Conservation (phyloP, 2,329 filamentous ascomycete genomes). For the Arthrobotrys musiformis region DNA sequence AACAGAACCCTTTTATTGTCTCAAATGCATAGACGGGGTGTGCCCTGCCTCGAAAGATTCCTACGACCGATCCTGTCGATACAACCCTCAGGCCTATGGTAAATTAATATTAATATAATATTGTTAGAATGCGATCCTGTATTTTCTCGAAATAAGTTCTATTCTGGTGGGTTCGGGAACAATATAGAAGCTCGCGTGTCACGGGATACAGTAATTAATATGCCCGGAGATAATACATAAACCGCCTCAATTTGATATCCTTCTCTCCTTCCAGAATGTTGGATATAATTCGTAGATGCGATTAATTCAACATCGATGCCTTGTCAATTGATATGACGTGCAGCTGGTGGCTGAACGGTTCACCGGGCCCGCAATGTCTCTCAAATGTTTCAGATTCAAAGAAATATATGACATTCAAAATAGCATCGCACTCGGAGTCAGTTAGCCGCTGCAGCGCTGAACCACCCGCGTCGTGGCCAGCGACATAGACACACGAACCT, state of each 20-base stretch:
- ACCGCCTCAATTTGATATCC: background rate
- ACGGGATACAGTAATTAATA: background rate
- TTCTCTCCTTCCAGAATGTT: background rate
- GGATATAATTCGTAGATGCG: background rate
- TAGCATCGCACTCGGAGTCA: background rate
- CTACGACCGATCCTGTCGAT: background rate
- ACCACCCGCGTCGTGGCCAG: background rate
- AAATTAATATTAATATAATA: background rate
- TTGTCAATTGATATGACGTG: background rate
- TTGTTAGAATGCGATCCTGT: background rate
- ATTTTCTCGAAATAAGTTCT: background rate
- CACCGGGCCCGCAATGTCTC: background rate
- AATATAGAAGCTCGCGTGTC: background rate
- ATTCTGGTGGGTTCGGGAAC: background rate
- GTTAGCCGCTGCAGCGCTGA: background rate
- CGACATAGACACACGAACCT: background rate
- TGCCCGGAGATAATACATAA: background rate
- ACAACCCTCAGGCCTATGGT: background rate
- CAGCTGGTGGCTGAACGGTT: background rate
- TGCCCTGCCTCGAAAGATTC: background rate
- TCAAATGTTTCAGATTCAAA: background rate
- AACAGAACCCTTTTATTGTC: conserved; percentile 29
- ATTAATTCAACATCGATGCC: background rate
- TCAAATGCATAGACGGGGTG: conserved; percentile 11
- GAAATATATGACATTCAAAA: background rate